Percentiles rank a stretch among this genome's conserved stretches.
These are phyloP conservation scores for Pseudonitzschia multiseries DNA, from an alignment of 108 stramenopile species.

Conservation along the genomic window DNA sequence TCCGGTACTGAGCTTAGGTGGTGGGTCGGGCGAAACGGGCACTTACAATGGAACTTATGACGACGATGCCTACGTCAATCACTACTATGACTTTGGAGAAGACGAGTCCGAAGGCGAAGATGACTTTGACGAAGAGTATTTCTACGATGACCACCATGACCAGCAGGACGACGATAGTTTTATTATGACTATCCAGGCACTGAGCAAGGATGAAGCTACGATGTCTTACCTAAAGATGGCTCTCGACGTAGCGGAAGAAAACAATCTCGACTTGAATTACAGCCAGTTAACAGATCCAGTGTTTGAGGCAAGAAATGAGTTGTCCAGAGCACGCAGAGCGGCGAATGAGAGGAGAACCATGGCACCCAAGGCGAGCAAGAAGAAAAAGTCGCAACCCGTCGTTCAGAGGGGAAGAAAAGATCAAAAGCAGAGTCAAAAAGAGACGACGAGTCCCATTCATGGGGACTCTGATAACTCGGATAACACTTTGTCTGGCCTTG, in stretches of 20 bases:
- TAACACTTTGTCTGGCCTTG: too few species aligned
- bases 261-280: too few species aligned
- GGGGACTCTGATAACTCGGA: too few species aligned
- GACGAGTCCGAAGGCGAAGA: not conserved
- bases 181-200: not conserved
- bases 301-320: too few species aligned
- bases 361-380: too few species aligned
- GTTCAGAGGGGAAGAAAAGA: too few species aligned
- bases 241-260: not conserved
- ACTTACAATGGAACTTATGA: not conserved
- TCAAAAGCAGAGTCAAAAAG: too few species aligned
- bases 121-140: not conserved
- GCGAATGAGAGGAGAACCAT: too few species aligned
- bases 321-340: too few species aligned
- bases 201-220: not conserved
- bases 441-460: too few species aligned
- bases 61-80: constrained; percentile 6
- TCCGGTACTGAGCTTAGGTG: not conserved
- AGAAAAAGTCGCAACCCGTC: too few species aligned
- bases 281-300: too few species aligned
- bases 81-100: not conserved
- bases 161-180: not conserved
- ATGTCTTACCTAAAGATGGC: not conserved
- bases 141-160: not conserved
- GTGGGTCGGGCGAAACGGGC: not conserved